Base-by-base conservation (phyloP, 2,329 filamentous ascomycete species). In the Diaporthe aspalathi region DNA sequence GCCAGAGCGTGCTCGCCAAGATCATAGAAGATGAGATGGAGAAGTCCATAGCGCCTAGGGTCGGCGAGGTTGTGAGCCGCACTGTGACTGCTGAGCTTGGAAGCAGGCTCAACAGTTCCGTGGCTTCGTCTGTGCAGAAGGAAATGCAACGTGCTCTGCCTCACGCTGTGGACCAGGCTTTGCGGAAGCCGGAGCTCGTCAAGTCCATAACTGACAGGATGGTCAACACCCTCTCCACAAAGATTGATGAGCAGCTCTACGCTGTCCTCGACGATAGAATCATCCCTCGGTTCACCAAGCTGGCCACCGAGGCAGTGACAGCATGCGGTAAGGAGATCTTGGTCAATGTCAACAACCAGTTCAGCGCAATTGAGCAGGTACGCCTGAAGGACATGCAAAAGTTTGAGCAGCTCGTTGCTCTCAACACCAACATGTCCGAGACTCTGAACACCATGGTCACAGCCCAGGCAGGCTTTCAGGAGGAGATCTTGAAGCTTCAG, bases 21-120 rank as follows among this genome's bases (percentile, higher is more conserved):
- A 93, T 97, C 75, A 91, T 97, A 65, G 89, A 90, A 57, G 87
- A 90, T 60, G 92, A 93, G 79, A 93, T 97, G 74, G 89, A 93
- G 73, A 87, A 90, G 69, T 87, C 90, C 17, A 89, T 98, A 54
- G 85, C 97, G 67, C 95, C 96, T 14, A 86, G 91, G 40, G 84
- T 98, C 70, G 88, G 90, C 50, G 87, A 91, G 66, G 86, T 91
- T 52, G 90, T 93, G 17, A 86, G 89, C 54, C 88, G 90, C 73
- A 88, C 91, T 5, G 86, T 97, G 35, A 88, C 92, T 68, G 91
- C 92, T 73, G 90, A 93, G 78, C 85, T 98, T 29, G 87, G 89
- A 70, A 86, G 89, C 74, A 90, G 90, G 73, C 83, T 98, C 69
- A 88, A 89, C 74, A 86, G 89, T 62, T 87, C 92, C 67, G 81